Evolutionary conservation across 257 asterid genomes (phyloP).

Genomic region (Rubia yunnanensis): DNA sequence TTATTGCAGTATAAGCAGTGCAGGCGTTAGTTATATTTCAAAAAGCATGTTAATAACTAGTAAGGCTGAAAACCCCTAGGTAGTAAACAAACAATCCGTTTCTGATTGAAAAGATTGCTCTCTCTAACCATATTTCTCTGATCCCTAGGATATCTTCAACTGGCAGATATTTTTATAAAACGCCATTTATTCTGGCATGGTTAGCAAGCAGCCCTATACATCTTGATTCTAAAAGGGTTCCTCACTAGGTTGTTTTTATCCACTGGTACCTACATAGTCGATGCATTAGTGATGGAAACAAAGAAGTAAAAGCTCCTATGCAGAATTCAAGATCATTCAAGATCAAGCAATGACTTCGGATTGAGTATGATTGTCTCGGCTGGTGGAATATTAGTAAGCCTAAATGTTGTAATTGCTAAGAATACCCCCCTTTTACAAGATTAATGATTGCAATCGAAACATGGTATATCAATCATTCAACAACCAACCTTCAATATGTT

Average conservation of each 20-base stretch:
- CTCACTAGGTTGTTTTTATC: not conserved
- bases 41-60: no score
- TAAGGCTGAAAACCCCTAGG: not conserved
- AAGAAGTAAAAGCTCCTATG: not conserved
- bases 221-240: not conserved
- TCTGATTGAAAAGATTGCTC: not conserved
- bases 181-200: not conserved
- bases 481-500: conserved; percentile 74
- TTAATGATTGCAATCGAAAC: not conserved
- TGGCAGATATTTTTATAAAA: not conserved
- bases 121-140: not conserved
- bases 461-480: conserved; percentile 34
- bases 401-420: not conserved
- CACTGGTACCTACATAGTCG: not conserved
- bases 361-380: not conserved
- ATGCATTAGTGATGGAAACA: not conserved
- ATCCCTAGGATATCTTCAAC: conserved; percentile 1
- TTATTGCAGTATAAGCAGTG: not conserved
- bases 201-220: not conserved
- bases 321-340: not conserved
- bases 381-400: not conserved
- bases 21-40: no score
- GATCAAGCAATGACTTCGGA: not conserved
- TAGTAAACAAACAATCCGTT: not conserved
- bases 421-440: not conserved